A percentile compares a stretch with the other conserved stretches of the same genome.
These are phyloP conservation scores for Meripilus lineatus DNA, from an alignment of 1,284 basidiomycete species.

Conservation along the genomic window DNA sequence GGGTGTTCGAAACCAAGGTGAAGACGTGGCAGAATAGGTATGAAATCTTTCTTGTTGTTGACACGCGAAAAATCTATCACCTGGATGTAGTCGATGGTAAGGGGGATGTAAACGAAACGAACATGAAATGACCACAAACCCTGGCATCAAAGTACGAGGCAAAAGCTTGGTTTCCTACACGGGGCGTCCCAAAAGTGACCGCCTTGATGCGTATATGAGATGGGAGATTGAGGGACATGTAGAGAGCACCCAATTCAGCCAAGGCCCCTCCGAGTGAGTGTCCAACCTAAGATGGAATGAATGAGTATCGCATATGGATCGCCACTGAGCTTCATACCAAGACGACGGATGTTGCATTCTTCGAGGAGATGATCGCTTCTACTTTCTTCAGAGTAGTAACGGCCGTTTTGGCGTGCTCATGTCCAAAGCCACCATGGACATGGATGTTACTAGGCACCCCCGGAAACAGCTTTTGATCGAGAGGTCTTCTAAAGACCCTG, in stretches of 20 bases:
- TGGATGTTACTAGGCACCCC: slow-evolving; percentile 32
- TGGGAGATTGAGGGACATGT: slow-evolving; percentile 32
- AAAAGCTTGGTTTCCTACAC: slow-evolving; percentile 32
- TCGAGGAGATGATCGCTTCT: slow-evolving; percentile 27
- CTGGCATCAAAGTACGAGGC: slow-evolving; percentile 28
- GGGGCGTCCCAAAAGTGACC: slow-evolving; percentile 36
- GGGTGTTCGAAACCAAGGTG: slow-evolving; percentile 26
- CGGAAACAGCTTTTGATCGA: slow-evolving; percentile 48
- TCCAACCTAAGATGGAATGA: slow-evolving; percentile 21
- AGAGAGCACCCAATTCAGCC: slow-evolving; percentile 34
- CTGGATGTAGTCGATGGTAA: slow-evolving; percentile 22
- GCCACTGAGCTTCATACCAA: slow-evolving; percentile 21
- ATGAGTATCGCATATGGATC: not conserved
- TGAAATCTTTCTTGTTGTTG: slow-evolving; percentile 25
- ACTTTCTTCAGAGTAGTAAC: slow-evolving; percentile 34
- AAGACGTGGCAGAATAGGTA: slow-evolving; percentile 27
- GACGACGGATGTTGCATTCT: slow-evolving; percentile 32
- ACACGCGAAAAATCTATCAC: slow-evolving; percentile 39
- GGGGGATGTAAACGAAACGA: not conserved
- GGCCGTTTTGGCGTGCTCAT: slow-evolving; percentile 40
- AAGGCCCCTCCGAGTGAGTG: slow-evolving; percentile 39
- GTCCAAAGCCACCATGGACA: slow-evolving; percentile 46
- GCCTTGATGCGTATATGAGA: slow-evolving; percentile 28
- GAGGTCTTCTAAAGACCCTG: slow-evolving; percentile 35
- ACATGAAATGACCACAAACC: slow-evolving; percentile 11